Evolutionary conservation across 306 rosid genomes (phyloP).

Genomic region (Ziziphus jujuba): DNA sequence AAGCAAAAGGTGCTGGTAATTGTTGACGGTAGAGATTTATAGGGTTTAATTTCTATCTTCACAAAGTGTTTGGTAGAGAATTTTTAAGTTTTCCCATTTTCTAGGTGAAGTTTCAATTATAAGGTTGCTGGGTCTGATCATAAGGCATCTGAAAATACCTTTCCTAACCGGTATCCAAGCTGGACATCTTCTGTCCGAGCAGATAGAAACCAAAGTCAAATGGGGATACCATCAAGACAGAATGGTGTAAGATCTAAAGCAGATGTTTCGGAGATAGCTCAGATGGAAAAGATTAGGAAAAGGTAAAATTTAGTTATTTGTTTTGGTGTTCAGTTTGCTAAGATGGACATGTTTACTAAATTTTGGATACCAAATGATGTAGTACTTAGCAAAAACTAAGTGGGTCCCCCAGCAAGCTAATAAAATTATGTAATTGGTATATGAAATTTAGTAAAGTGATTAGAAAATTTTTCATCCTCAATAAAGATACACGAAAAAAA

Average conservation of each 20-base stretch:
- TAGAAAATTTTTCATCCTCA: neutral
- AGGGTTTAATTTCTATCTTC: too few species aligned
- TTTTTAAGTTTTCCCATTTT: neutral
- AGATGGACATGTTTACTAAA: too few species aligned
- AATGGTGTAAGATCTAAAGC: slow-evolving; percentile 32
- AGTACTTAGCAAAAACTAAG: too few species aligned
- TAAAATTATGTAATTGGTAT: too few species aligned
- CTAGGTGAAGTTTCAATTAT: slow-evolving; percentile 47
- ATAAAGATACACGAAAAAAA: too few species aligned
- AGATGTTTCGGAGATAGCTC: slow-evolving; percentile 55
- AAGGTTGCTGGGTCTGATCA: too few species aligned
- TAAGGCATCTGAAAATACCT: slow-evolving; percentile 25
- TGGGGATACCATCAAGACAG: slow-evolving; percentile 8
- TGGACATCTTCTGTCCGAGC: too few species aligned
- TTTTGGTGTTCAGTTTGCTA: too few species aligned
- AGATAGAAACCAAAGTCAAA: slow-evolving; percentile 27
- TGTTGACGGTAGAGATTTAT: neutral
- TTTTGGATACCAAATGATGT: too few species aligned
- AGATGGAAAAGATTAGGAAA: slow-evolving; percentile 47
- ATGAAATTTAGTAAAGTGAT: too few species aligned
- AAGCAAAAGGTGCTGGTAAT: slow-evolving; percentile 31
- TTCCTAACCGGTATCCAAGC: slow-evolving; percentile 31
- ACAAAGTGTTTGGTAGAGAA: neutral
- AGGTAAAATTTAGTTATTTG: slow-evolving; percentile 39
- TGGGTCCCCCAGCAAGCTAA: too few species aligned